Conservation (phyloP, 2,329 filamentous ascomycete species). For the Aureobasidium sp. region DNA sequence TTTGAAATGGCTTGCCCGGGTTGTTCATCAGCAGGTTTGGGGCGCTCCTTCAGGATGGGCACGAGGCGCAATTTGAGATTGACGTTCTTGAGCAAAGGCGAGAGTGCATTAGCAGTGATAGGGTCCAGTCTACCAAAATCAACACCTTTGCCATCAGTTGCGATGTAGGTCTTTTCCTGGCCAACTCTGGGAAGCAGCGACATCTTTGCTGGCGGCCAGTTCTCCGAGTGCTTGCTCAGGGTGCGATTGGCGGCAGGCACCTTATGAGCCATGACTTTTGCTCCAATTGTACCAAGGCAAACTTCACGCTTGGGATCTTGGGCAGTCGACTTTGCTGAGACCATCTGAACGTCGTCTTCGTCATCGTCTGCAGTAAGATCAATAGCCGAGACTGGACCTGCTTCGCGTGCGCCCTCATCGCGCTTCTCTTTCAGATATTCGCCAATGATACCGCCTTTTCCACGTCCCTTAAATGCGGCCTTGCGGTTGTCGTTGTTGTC, state of each 20-base stretch:
- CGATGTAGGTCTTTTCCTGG: constrained; percentile 54
- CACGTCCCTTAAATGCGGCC: constrained; percentile 37
- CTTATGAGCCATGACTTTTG: constrained; percentile 19
- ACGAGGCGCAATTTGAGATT: constrained; percentile 61
- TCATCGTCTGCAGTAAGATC: constrained; percentile 47
- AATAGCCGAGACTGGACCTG: constrained; percentile 26
- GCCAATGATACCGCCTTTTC: constrained; percentile 49
- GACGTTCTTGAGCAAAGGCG: constrained; percentile 61
- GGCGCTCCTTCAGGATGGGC: constrained; percentile 62
- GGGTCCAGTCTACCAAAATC: constrained; percentile 72
- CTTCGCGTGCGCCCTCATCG: constrained; percentile 35
- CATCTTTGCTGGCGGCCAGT: constrained; percentile 33
- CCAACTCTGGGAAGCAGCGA: constrained; percentile 38
- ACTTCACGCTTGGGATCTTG: constrained; percentile 17
- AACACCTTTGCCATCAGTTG: constrained; percentile 62
- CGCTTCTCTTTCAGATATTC: constrained; percentile 59
- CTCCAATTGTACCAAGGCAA: constrained; percentile 18
- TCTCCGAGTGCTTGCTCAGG: constrained; percentile 56
- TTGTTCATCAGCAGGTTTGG: constrained; percentile 56
- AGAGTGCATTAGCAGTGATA: constrained; percentile 59
- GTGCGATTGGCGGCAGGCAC: constrained; percentile 17
- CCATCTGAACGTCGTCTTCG: constrained; percentile 22
- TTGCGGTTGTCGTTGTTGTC: constrained; percentile 36
- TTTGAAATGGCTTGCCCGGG: constrained; percentile 57
- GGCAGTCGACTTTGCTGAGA: constrained; percentile 15